Conservation (phyloP, 768 basidiomycete species). For the Suillus ampliporus region DNA sequence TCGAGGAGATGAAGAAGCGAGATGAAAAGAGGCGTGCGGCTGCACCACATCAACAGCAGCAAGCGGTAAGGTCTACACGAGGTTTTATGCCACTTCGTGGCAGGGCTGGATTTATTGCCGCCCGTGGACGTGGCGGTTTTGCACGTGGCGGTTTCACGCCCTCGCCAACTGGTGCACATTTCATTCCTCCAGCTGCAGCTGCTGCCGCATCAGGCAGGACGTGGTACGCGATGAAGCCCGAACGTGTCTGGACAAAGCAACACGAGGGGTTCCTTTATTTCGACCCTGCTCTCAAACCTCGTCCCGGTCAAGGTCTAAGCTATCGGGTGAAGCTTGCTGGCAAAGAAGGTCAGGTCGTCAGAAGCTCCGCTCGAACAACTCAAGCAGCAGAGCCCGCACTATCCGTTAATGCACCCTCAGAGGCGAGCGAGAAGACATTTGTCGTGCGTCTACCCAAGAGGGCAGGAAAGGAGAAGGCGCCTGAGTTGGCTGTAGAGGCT, state of each 20-base stretch:
- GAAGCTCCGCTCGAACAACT: constrained; percentile 33
- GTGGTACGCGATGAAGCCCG: constrained; percentile 80
- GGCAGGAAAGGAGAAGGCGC: constrained; percentile 42
- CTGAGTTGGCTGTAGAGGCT: constrained; percentile 23
- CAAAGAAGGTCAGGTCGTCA: constrained; percentile 46
- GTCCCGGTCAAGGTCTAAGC: constrained; percentile 57
- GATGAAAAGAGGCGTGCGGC: constrained; percentile 58
- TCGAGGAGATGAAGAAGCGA: constrained; percentile 81
- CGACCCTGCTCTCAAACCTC: constrained; percentile 62
- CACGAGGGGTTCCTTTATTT: constrained; percentile 76
- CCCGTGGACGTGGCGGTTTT: constrained; percentile 52
- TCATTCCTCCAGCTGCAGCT: constrained; percentile 32
- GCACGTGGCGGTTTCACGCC: constrained; percentile 46
- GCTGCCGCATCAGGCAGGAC: constrained; percentile 47
- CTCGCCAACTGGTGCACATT: constrained; percentile 37
- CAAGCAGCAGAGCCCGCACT: constrained; percentile 19
- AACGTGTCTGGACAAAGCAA: constrained; percentile 84
- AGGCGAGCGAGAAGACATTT: constrained; percentile 51
- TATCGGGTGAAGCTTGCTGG: constrained; percentile 73
- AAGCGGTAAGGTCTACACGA: constrained; percentile 34
- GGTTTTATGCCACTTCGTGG: constrained; percentile 49
- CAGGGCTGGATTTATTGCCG: constrained; percentile 50
- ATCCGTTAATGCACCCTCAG: constrained; percentile 35
- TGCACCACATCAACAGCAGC: constrained; percentile 44
- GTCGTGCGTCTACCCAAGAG: constrained; percentile 61